Percentiles rank a stretch among this genome's conserved stretches.
phyloP scores from a whole-genome alignment of 2,329 filamentous ascomycete species.

The Aspergillus amoenus region DNA sequence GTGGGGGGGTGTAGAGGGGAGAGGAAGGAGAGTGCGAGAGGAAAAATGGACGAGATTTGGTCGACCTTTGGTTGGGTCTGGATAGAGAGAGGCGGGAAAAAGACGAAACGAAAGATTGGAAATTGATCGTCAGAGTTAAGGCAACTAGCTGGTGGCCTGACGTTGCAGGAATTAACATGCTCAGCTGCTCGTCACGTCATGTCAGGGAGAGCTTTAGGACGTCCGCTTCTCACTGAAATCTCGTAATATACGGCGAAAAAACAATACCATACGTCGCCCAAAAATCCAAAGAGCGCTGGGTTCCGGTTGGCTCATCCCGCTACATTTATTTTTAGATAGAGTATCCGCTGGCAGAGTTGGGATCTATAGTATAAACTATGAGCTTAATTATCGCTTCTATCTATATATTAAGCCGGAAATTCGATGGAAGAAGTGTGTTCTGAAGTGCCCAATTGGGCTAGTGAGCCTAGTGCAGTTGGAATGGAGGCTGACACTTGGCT shows the following conservation, averaged over 20 bases:
- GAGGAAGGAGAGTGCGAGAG: constrained; percentile 16
- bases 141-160: constrained; percentile 12
- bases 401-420: neutral
- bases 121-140: constrained; percentile 20
- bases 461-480: neutral
- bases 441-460: neutral
- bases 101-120: constrained; percentile 19
- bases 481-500: constrained; percentile 14
- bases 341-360: neutral
- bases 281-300: constrained; percentile 3
- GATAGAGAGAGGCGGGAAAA: constrained; percentile 21
- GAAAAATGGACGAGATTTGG: constrained; percentile 22
- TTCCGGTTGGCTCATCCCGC: constrained; percentile 18
- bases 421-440: neutral
- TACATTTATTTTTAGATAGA: constrained; percentile 17
- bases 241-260: neutral
- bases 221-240: neutral
- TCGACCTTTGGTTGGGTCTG: constrained; percentile 20
- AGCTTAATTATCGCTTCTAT: neutral
- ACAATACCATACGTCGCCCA: constrained; percentile 4
- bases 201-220: neutral
- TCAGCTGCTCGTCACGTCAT: neutral
- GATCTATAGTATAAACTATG: neutral
- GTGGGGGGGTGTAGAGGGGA: constrained; percentile 14
- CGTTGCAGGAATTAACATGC: constrained; percentile 5